Percentiles rank a stretch among this genome's conserved stretches.
phyloP scores from a whole-genome alignment of 2,329 filamentous ascomycete genomes.

The Exophiala mesophila region DNA sequence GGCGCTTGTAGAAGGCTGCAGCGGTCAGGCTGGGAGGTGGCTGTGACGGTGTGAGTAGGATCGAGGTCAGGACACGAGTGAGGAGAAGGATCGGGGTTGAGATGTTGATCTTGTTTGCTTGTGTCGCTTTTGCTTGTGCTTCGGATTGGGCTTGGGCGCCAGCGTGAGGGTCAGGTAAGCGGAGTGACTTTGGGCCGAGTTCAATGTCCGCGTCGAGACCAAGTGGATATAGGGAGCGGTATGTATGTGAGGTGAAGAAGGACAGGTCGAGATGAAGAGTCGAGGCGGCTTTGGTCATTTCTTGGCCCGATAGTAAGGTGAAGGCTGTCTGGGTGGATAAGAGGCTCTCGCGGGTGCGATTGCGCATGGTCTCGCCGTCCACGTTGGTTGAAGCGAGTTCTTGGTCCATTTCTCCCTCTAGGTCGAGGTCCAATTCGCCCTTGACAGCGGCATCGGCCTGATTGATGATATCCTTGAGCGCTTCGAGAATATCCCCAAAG shows the following conservation, averaged over 20 bases:
- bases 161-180: constrained; percentile 61
- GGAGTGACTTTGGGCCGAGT: constrained; percentile 66
- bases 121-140: constrained; percentile 33
- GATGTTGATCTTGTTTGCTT: constrained; percentile 74
- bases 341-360: constrained; percentile 78
- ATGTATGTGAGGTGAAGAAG: constrained; percentile 93
- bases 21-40: constrained; percentile 70
- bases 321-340: constrained; percentile 96
- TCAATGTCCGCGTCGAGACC: constrained; percentile 83
- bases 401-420: constrained; percentile 34
- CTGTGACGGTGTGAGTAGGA: constrained; percentile 70
- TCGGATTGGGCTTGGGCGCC: constrained; percentile 28
- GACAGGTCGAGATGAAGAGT: constrained; percentile 83
- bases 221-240: constrained; percentile 74
- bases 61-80: constrained; percentile 75
- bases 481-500: constrained; percentile 92
- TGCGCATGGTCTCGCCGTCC: constrained; percentile 55
- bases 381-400: constrained; percentile 39
- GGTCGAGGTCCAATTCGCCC: constrained; percentile 44
- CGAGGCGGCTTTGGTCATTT: constrained; percentile 76
- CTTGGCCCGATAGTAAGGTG: constrained; percentile 90
- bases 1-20: constrained; percentile 89
- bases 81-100: constrained; percentile 92
- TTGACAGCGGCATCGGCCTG: constrained; percentile 53
- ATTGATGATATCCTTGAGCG: constrained; percentile 83